Evolutionary conservation across 202 grass and related monocot genomes (phyloP).

Genomic region (Miscanthus sacchariflorus): DNA sequence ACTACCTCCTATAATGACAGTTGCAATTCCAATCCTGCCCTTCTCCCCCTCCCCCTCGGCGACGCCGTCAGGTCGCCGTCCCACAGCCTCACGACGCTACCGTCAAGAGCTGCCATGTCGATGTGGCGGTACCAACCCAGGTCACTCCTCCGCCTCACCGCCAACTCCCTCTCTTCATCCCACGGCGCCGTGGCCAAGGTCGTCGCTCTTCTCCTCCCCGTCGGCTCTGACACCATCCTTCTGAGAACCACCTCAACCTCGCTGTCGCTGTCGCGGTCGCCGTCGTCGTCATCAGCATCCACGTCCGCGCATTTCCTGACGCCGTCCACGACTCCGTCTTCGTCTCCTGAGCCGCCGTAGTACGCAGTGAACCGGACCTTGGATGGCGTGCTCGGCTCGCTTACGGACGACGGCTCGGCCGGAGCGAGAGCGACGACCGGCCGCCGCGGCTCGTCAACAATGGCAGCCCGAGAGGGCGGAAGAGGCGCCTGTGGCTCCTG

Average conservation of each 20-base stretch:
- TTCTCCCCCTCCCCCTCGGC: constrained; percentile 19
- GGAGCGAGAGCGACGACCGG: not conserved
- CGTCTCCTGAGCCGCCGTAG: constrained; percentile 46
- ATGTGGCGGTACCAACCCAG: constrained; percentile 82
- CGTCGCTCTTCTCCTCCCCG: not conserved
- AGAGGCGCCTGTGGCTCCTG: not conserved
- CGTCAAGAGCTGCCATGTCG: constrained; percentile 69
- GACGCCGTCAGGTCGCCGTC: constrained; percentile 54
- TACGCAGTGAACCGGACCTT: constrained; percentile 81
- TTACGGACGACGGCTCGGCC: constrained; percentile 2
- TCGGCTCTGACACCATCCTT: constrained; percentile 28
- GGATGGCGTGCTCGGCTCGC: constrained; percentile 51
- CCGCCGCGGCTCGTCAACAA: not conserved
- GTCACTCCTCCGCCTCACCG: constrained; percentile 48
- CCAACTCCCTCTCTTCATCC: constrained; percentile 53
- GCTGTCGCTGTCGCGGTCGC: not conserved
- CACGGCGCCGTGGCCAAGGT: constrained; percentile 38
- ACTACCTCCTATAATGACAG: constrained; percentile 29
- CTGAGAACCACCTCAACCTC: not conserved
- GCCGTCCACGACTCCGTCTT: constrained; percentile 22
- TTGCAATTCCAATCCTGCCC: constrained; percentile 44
- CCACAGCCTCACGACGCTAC: constrained; percentile 81
- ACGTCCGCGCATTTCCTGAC: constrained; percentile 17
- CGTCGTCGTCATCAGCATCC: not conserved
- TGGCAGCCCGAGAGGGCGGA: not conserved